Conservation (phyloP, 352 stramenopile species). For the Pythium periplocum region DNA sequence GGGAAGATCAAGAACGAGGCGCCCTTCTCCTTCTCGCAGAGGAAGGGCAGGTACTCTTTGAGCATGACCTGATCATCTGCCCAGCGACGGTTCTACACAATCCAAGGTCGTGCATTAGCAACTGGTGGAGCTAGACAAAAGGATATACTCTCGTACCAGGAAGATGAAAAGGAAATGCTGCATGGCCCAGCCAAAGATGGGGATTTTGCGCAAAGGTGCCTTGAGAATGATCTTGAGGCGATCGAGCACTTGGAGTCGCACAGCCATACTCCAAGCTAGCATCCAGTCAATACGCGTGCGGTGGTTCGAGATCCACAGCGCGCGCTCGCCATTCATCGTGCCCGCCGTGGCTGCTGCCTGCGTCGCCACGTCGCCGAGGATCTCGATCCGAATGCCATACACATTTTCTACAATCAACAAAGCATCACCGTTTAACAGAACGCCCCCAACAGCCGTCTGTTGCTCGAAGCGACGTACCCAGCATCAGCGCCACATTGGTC, state of each 20-base stretch:
- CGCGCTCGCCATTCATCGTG: slow-evolving; percentile 31
- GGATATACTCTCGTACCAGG: slow-evolving; percentile 26
- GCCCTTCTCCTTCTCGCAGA: slow-evolving; percentile 37
- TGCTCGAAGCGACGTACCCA: slow-evolving; percentile 25
- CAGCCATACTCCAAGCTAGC: slow-evolving; percentile 67
- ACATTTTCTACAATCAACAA: slow-evolving; percentile 34
- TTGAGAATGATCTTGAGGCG: slow-evolving; percentile 75
- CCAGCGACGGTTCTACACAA: slow-evolving; percentile 49
- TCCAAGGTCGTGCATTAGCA: not conserved
- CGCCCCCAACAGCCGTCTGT: not conserved
- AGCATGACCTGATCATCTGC: slow-evolving; percentile 53
- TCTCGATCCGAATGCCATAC: slow-evolving; percentile 48
- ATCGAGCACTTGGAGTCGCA: slow-evolving; percentile 43
- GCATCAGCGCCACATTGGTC: slow-evolving; percentile 55
- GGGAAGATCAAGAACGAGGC: slow-evolving; percentile 77
- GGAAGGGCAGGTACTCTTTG: slow-evolving; percentile 45
- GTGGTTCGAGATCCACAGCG: slow-evolving; percentile 75
- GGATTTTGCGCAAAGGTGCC: slow-evolving; percentile 56
- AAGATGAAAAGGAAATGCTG: slow-evolving; percentile 86
- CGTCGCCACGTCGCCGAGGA: slow-evolving; percentile 54
- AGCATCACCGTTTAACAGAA: not conserved
- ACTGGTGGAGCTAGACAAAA: not conserved
- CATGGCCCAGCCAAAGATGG: slow-evolving; percentile 85
- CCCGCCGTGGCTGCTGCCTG: slow-evolving; percentile 46
- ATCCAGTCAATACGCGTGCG: slow-evolving; percentile 85